Base-by-base conservation (phyloP, 257 asterid genomes). In the Fraxinus pennsylvanica region DNA sequence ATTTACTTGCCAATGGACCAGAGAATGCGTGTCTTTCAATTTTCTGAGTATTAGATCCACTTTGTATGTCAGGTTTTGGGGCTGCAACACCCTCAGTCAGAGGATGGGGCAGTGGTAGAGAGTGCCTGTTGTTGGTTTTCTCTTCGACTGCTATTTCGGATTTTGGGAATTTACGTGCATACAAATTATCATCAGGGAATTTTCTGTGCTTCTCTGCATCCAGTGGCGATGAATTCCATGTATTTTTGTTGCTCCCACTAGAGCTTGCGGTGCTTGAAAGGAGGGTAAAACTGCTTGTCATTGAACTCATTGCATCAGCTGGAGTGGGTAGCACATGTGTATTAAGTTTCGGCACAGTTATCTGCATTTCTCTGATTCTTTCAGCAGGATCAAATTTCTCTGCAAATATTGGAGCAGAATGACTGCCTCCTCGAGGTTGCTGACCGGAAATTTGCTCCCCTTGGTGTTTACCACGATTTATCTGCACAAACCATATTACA, bases 301-400 rank as follows among this genome's bases (percentile, higher is more conserved):
- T 81, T 83, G 89, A 88, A 83, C 88, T 87, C 86, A 81, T 90
- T 19, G 97, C 97, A 84, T 89, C 97, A 73, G 89, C 89, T 14
- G 99, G 99, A 81, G 97, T 93, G 13, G 99, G 99, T 65, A 96
- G 88, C 74, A 78, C 98, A 68, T 96, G 90, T 10, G 97, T 90
- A 39, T 87, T 90, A 78, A 84, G 85, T 80, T 89, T 93, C 29
- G 57, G 89, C 65, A 63, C 81, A 66, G 92, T 52, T 10, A 84
- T 71, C 77, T 81, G 94, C 82, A 84, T 79, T 80, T 91, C 96
- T 82, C 84, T 84, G 47, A 76, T 85, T 84, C 88, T 89, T 73
- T 90, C 97, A 79, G 90, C 80, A 14, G 85, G 82, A 68, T 92
- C 98, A 61, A 87, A 85, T 87, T 96, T 96, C 82, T 93, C 95